A percentile compares a stretch with the other conserved stretches of the same genome.
These are phyloP conservation scores for Adiantum capillusveneris DNA, from an alignment of 75 land plant species.

Conservation along the genomic window DNA sequence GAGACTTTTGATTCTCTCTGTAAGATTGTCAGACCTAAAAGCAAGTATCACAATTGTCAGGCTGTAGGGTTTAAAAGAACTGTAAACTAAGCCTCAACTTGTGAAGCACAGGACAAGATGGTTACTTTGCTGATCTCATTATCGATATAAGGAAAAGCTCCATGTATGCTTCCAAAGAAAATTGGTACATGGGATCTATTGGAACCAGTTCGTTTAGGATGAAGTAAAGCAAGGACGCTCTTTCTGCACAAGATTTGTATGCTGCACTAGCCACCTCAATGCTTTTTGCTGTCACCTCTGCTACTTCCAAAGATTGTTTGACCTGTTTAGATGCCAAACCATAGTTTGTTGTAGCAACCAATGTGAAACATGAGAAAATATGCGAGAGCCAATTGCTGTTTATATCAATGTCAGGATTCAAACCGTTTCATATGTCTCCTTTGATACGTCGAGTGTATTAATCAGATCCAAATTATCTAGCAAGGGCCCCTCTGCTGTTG, in stretches of 20 bases:
- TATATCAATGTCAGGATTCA: no score
- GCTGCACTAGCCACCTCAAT: constrained; percentile 31
- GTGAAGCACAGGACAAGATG: background rate
- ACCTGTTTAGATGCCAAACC: constrained; percentile 10
- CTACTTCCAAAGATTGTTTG: constrained; percentile 20
- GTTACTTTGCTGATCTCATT: constrained; percentile 18
- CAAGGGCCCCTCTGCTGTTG: constrained; percentile 19
- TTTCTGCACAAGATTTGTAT: constrained; percentile 23
- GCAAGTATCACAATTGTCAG: background rate
- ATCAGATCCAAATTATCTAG: constrained; percentile 21
- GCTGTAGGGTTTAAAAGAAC: background rate
- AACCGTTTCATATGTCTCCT: constrained; percentile 30
- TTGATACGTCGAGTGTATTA: constrained; percentile 21
- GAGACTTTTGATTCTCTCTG: constrained; percentile 19
- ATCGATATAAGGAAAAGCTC: constrained; percentile 22
- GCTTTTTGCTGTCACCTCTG: constrained; percentile 24
- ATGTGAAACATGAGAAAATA: background rate
- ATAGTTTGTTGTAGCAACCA: background rate
- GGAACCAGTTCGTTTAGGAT: constrained; percentile 17
- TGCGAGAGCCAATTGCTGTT: background rate
- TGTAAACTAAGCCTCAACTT: background rate
- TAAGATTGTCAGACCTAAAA: constrained; percentile 17
- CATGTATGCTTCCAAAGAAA: constrained; percentile 27
- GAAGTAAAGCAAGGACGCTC: constrained; percentile 27
- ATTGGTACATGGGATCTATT: constrained; percentile 33